Evolutionary conservation across 164 flowering plant species (phyloP), one percentile per base, ranked within the genome.

Genomic region (Saururus chinensis): DNA sequence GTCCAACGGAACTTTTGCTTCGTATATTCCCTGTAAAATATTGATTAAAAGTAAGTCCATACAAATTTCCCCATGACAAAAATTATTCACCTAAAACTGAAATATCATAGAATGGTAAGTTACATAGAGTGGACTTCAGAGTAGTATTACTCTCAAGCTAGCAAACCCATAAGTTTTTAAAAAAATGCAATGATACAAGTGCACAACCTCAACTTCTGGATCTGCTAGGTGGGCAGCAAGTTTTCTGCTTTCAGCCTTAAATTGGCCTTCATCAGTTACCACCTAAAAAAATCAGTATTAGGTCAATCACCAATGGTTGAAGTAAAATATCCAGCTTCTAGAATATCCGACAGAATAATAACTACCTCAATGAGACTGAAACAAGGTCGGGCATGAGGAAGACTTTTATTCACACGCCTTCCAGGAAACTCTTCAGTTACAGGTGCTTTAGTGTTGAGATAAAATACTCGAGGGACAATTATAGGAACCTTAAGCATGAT

Each of bases 221-320:
- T 95, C 97, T 35, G 96, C 93, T 61, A 95, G 84, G 66, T 87
- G 96, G 71, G 97, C 92, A 22, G 82, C 87, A 66, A 95, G 85
- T 65, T 86, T 95, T 73, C 77, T 84, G 76, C 87, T 81, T 68
- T 86, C 95, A 51, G 70, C 71, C 74, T 64, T 85, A 68, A 85
- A 95, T 59, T 86, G 87, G 60, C 75, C 85, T 78, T 95, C 99
- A 67, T 89, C 88, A 68, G 79, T 83, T 20, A 70, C 69, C 57
- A 91, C 89, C 99, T 93, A 59, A 35, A 19, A n/a, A 64, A 70
- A 52, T 45, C 54, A 21, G 22, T 1, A 63, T 19, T 56, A 13
- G 6, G 11, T 55, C 37, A 55, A 30, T 17, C 58, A 24, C 37
- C 22, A 11, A 26, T 60, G 21, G 25, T 19, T 23, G 7, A 49